Base-by-base conservation (phyloP, 352 stramenopile genomes). In the Globisporangium canariense region DNA sequence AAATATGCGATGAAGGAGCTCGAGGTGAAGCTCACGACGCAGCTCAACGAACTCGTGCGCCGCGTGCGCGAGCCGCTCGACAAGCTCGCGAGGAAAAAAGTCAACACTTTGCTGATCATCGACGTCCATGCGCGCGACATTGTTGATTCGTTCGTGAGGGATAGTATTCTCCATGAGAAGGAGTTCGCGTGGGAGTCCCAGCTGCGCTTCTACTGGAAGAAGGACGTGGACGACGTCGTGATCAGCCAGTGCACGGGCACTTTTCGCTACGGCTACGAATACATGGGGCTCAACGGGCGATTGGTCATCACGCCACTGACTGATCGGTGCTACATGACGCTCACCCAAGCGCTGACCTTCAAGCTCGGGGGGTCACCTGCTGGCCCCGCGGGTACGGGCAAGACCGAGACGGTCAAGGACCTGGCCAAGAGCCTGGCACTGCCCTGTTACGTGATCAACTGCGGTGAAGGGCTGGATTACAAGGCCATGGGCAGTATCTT, bases 1-100 rank as follows among this genome's bases (percentile, higher is more conserved):
- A 98, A 97, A 67, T 97, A 97, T 60, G 94, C 91, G 2, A 97
- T 98, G 85, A 98, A 98, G 66, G 86, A 96, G 28, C 77, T 98
- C 3, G 91, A 97, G 66, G 69, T 74, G 22, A 95, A 96, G 68
- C 76, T 98, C 16, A 97, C 91, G 2, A 75, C 68, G 0, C 91
- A 98, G 60, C 73, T 98, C 1, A 97, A 94, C 55, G 87, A 97
- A 5, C 79, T 98, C 2, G 92, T 98, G 11, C 83, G 88, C 3
- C 84, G 95, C 20, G 92, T 98, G 34, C 82, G 92, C n/a, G 83
- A 96, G 62, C 81, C 90, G 28, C 74, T 98, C 9, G 76, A 90
- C 40, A 89, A 81, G 43, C 68, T 94, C 9, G 89, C 81, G 7
- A 83, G 93, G 25, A 97, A 98, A 63, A 98, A 98, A 69, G 92